These are phyloP conservation scores for Coniferiporia weirii DNA, from an alignment of 1,284 basidiomycete genomes.

Conservation along the genomic window DNA sequence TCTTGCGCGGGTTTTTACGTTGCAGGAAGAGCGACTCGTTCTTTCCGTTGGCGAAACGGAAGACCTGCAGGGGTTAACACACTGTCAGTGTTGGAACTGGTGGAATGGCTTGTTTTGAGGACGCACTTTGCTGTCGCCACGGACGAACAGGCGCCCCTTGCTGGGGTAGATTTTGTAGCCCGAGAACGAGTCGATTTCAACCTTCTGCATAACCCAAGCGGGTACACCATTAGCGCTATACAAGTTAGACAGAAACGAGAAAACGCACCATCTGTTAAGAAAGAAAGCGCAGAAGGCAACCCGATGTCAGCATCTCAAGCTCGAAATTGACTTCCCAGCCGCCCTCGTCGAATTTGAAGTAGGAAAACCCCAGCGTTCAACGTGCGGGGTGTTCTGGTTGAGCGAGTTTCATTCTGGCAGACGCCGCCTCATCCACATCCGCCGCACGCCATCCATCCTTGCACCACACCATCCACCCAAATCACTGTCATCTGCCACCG, in stretches of 20 bases:
- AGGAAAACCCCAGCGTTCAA: too few species aligned
- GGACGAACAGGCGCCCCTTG: slow-evolving; percentile 94
- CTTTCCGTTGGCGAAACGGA: slow-evolving; percentile 89
- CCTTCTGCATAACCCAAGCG: slow-evolving; percentile 57
- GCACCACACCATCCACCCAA: slow-evolving; percentile 8
- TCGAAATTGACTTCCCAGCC: not conserved
- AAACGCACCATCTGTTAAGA: slow-evolving; percentile 6
- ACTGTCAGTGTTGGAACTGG: slow-evolving; percentile 2
- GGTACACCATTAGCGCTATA: not conserved
- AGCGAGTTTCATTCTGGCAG: not conserved
- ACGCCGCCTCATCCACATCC: not conserved
- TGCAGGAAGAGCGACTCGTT: slow-evolving; percentile 96
- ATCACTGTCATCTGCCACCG: not conserved
- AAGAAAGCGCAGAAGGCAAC: not conserved
- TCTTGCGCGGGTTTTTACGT: slow-evolving; percentile 99
- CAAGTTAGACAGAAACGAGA: not conserved
- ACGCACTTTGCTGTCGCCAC: slow-evolving; percentile 91
- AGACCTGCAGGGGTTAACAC: slow-evolving; percentile 52
- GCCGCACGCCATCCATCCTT: slow-evolving; percentile 4
- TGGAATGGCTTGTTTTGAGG: not conserved
- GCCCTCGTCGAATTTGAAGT: not conserved
- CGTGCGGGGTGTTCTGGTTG: too few species aligned
- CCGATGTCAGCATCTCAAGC: not conserved
- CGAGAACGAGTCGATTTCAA: slow-evolving; percentile 96
- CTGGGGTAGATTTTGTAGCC: slow-evolving; percentile 95